Conservation (phyloP, 2,329 filamentous ascomycete genomes). For the Cyclaneusma minus region DNA sequence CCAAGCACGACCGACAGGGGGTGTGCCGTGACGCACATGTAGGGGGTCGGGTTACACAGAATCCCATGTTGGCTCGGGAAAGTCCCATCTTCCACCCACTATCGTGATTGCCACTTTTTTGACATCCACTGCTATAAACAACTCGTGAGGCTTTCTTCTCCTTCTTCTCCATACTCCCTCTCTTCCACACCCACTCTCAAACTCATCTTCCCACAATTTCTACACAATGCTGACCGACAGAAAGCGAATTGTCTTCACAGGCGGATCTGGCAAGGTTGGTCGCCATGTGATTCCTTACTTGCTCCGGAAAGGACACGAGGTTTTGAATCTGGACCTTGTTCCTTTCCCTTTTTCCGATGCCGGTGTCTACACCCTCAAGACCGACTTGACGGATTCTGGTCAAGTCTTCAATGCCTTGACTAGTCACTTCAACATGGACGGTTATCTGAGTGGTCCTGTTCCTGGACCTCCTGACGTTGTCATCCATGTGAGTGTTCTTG, state of each 20-base stretch:
- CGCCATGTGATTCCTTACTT: constrained; percentile 20
- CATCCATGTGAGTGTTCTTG: no score
- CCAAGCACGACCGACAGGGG: no score
- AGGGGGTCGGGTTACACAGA: no score
- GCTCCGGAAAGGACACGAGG: constrained; percentile 18
- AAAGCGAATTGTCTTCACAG: constrained; percentile 19
- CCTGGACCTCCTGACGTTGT: constrained; percentile 38
- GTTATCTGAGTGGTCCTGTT: constrained; percentile 20
- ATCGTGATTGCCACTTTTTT: no score
- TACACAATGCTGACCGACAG: constrained; percentile 2
- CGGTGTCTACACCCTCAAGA: constrained; percentile 20
- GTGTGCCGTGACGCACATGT: no score
- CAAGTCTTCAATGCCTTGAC: constrained; percentile 23
- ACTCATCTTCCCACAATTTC: no score
- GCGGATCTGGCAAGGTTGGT: constrained; percentile 21
- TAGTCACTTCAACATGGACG: constrained; percentile 35
- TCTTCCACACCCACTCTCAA: no score
- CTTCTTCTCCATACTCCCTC: no score
- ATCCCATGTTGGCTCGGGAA: no score
- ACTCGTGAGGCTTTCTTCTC: no score
- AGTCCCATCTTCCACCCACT: no score
- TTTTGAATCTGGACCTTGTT: constrained; percentile 21
- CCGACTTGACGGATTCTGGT: constrained; percentile 20
- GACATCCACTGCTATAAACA: no score
- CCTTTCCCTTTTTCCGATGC: constrained; percentile 14